Conservation (phyloP, 2,329 filamentous ascomycete genomes). For the Keithomyces neogunnii region DNA sequence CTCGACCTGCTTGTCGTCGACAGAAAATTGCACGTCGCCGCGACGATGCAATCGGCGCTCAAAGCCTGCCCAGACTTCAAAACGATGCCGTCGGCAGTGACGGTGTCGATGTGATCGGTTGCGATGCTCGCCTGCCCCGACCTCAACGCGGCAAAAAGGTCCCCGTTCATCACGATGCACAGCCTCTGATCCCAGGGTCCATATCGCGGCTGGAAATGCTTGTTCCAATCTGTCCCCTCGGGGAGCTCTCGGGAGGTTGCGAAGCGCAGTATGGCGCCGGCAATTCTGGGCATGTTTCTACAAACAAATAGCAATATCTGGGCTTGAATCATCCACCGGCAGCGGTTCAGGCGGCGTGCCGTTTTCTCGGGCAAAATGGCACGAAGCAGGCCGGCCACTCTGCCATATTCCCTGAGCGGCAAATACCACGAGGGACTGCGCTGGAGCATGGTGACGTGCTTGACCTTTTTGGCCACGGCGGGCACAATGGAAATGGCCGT, state of each 20-base stretch:
- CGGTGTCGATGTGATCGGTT: conserved; percentile 36
- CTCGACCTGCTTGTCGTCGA: conserved; percentile 40
- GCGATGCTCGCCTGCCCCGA: conserved; percentile 30
- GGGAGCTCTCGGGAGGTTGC: conserved; percentile 39
- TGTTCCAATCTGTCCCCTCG: conserved; percentile 32
- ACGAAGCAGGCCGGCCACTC: conserved; percentile 26
- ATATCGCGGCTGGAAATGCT: conserved; percentile 46
- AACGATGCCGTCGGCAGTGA: conserved; percentile 33
- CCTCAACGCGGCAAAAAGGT: conserved; percentile 34
- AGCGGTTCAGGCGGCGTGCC: conserved; percentile 33
- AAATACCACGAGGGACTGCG: conserved; percentile 56
- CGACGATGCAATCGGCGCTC: conserved; percentile 53
- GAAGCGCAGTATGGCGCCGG: conserved; percentile 33
- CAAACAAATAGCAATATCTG: conserved; percentile 37
- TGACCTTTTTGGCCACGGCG: conserved; percentile 46
- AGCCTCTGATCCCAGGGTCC: conserved; percentile 61
- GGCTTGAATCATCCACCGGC: conserved; percentile 37
- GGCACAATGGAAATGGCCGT: conserved; percentile 61
- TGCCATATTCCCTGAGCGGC: conserved; percentile 36
- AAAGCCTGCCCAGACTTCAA: conserved; percentile 36
- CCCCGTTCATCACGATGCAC: conserved; percentile 45
- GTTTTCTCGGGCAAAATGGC: conserved; percentile 33
- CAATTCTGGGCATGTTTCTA: conserved; percentile 35
- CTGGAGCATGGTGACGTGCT: conserved; percentile 60
- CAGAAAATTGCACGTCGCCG: conserved; percentile 39